These are phyloP conservation scores for Meyerozyma elateridarum DNA, from an alignment of 1,139 yeast species.

Conservation along the genomic window DNA sequence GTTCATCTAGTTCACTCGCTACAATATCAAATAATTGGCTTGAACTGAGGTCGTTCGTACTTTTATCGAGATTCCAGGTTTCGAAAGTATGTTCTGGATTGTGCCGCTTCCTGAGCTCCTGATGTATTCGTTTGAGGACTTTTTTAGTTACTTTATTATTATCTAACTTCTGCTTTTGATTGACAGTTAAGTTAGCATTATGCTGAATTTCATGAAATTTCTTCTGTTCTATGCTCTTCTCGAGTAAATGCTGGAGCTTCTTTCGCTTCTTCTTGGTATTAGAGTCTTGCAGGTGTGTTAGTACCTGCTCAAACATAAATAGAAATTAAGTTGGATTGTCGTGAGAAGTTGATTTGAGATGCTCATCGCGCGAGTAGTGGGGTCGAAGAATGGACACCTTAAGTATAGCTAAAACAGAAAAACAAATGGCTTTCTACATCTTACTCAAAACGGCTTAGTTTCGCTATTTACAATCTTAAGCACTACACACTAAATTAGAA, in stretches of 20 bases:
- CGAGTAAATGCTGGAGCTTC: conserved; percentile 14
- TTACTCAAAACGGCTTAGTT: too few relatives aligned
- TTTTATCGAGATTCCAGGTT: conserved; percentile 27
- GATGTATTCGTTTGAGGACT: conserved; percentile 12
- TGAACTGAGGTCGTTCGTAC: conserved; percentile 11
- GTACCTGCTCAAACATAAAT: conserved; percentile 22
- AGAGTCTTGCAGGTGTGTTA: conserved; percentile 12
- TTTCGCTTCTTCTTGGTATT: conserved; percentile 13
- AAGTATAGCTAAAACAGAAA: too few relatives aligned
- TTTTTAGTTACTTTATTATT: not conserved
- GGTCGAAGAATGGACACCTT: too few relatives aligned
- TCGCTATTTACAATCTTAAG: too few relatives aligned
- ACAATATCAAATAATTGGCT: conserved; percentile 5
- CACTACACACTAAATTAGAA: too few relatives aligned
- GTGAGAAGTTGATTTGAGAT: too few relatives aligned
- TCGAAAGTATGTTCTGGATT: conserved; percentile 37
- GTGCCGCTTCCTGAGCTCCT: conserved; percentile 11
- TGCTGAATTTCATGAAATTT: conserved; percentile 13
- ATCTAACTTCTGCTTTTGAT: conserved; percentile 5
- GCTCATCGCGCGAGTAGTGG: too few relatives aligned
- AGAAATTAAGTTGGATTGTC: too few relatives aligned
- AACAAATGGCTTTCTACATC: too few relatives aligned
- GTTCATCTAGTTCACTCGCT: conserved; percentile 11
- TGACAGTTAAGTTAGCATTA: conserved; percentile 8
- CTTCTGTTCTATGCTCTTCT: conserved; percentile 18